Evolutionary conservation across 176 grass and related monocot genomes (phyloP), one percentile per base, ranked within the genome.

Genomic region (Cenchrus purpureus): DNA sequence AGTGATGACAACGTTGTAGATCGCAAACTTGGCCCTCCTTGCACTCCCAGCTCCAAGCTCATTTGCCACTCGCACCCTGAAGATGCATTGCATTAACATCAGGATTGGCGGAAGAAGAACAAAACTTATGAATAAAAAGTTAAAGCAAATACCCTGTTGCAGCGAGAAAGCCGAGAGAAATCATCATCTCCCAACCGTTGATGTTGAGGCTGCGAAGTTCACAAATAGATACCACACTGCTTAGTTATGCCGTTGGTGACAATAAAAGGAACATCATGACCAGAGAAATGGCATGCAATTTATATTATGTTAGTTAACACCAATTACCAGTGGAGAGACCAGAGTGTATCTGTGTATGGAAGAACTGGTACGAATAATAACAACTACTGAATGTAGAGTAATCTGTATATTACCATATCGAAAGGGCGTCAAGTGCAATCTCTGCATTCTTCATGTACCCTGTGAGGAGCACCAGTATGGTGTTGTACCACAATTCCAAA

Each of bases 131-230:
- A 65, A 58, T 51, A 10, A 19, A 19, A 45, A 5, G 10, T 0
- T 28, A 32, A 74, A 61, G 20, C 85, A 5, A 16, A 12, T 86
- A 98, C 95, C 96, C 96, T 63, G 81, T 89, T 70, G 93, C 89
- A 22, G 83, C 74, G 73, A 95, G 62, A 51, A 98, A 95, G 44
- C 93, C 93, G 0, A 98, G 28, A 19, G 93, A 90, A 19, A 95
- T 92, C 93, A 98, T 98, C 93, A 95, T 95, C 83, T 95, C 90
- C 97, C 91, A 98, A n/a, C 91, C 97, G 57, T 94, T 98, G 84
- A 95, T 98, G 16, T 95, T 98, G 43, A 98, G 74, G 88, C 96
- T 95, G 82, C 79, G 62, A 50, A 55, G 68, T 62, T 85, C 53
- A 60, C 13, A 75, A 52, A 45, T 14, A 79, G 29, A 60, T 28